Conservation (phyloP, 2,329 filamentous ascomycete genomes). For the Diaporthe australafricana region DNA sequence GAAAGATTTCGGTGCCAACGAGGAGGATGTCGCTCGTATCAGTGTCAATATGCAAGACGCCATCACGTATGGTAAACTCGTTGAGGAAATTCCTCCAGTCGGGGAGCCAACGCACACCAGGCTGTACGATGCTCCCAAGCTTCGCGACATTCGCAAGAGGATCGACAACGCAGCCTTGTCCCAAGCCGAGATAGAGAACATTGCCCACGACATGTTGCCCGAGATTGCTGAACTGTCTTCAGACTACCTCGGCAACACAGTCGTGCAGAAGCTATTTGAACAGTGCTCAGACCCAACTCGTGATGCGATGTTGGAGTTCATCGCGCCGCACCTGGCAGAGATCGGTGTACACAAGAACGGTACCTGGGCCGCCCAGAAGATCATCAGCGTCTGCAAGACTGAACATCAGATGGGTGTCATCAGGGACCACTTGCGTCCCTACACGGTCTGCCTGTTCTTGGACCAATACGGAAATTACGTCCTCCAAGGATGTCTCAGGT, state of each 20-base stretch:
- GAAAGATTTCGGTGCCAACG: constrained; percentile 85
- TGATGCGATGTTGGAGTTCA: constrained; percentile 89
- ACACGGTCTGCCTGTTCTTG: constrained; percentile 90
- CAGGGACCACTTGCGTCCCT: constrained; percentile 84
- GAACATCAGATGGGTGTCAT: constrained; percentile 86
- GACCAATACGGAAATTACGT: constrained; percentile 99
- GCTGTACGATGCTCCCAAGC: constrained; percentile 91
- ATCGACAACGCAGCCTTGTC: constrained; percentile 95
- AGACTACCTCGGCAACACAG: constrained; percentile 97
- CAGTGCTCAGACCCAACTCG: constrained; percentile 92
- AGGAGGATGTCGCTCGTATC: constrained; percentile 81
- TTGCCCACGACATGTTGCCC: constrained; percentile 92
- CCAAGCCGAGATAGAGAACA: constrained; percentile 88
- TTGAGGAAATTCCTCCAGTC: constrained; percentile 88
- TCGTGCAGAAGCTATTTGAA: constrained; percentile 99
- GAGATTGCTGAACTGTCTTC: constrained; percentile 96
- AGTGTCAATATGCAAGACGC: constrained; percentile 79
- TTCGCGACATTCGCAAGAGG: constrained; percentile 95
- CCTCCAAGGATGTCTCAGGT: constrained; percentile 94
- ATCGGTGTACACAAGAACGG: constrained; percentile 99
- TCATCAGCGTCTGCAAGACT: constrained; percentile 94
- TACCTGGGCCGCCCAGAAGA: constrained; percentile 99
- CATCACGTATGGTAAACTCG: constrained; percentile 78
- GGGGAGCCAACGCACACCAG: constrained; percentile 89
- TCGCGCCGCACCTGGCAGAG: constrained; percentile 92